phyloP scores from a whole-genome alignment of 2,329 filamentous ascomycete species.

The Chaetomiaceae sp. region DNA sequence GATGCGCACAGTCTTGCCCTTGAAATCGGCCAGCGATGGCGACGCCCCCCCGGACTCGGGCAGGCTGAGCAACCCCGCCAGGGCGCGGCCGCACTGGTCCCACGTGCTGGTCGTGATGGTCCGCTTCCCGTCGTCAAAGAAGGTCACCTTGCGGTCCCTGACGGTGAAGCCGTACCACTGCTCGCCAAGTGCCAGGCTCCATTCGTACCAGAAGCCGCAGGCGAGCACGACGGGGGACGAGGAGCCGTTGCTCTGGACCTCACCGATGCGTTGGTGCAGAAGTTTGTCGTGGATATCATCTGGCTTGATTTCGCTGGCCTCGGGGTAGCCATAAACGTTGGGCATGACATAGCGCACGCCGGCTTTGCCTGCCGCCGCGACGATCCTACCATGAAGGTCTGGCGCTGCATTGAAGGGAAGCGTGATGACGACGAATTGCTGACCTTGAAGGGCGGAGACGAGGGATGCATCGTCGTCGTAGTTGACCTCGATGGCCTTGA shows the following conservation, averaged over 20 bases:
- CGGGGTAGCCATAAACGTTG: constrained; percentile 40
- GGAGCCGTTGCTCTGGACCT: constrained; percentile 38
- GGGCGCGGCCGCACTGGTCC: constrained; percentile 43
- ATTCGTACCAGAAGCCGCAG: constrained; percentile 52
- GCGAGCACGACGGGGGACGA: constrained; percentile 31
- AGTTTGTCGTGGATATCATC: constrained; percentile 21
- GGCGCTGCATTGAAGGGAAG: constrained; percentile 38
- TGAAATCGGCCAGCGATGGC: constrained; percentile 18
- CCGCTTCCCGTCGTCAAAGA: constrained; percentile 54
- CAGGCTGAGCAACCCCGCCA: constrained; percentile 44
- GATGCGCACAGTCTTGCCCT: constrained; percentile 48
- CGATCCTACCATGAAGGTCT: constrained; percentile 42
- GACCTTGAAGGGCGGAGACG: constrained; percentile 13
- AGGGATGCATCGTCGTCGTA: constrained; percentile 13
- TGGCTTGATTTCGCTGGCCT: constrained; percentile 13
- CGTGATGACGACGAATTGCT: constrained; percentile 47
- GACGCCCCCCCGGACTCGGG: constrained; percentile 11
- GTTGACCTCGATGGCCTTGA: constrained; percentile 14
- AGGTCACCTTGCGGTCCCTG: constrained; percentile 16
- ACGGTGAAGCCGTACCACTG: constrained; percentile 27
- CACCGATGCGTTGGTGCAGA: constrained; percentile 27
- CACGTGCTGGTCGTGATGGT: constrained; percentile 57
- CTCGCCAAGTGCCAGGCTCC: constrained; percentile 36
- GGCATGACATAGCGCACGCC: constrained; percentile 50
- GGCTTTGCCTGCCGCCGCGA: constrained; percentile 47